Base-by-base conservation (phyloP, 1,284 basidiomycete species). In the Leccinum griseonigrum region DNA sequence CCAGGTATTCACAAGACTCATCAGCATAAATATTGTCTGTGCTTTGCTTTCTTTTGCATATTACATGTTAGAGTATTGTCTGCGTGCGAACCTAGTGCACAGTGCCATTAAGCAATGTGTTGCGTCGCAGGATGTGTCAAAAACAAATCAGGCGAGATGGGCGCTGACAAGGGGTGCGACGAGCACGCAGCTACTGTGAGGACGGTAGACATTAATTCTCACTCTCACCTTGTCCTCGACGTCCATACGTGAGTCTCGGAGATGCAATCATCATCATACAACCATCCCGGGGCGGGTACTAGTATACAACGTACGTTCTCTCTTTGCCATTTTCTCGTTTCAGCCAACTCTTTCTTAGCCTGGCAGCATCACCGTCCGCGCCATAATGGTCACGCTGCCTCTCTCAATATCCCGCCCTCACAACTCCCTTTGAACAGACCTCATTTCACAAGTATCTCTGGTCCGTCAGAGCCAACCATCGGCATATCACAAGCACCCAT, bases 31-130 rank as follows among this genome's bases (percentile, higher is more conserved):
- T 64, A 68, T 65, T 63, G 56, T 59, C 58, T 26, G 66, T 68
- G 64, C 61, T 62, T 65, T 64, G 69, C 73, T 76, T 67, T 67
- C 63, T 58, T 61, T 68, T 70, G 74, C 74, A 76, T 72, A 72
- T 66, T 81, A 80, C 82, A 81, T 71, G 76, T 69, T 81, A 80
- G 76, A 76, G 48, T 69, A 65, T 63, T 54, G 46, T 57, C 56
- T 65, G 65, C 64, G 58, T 60, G 29, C 46, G 36, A 58, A 48
- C 53, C 13, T 3, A 34, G 34, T 46, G 38, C 58, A 51, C 22
- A 22, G 22, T 61, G 69, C 59, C 69, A 64, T 60, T 57, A 8
- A 46, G 53, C 22, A 22, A 48, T 46, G 43, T 43, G 40, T 18
- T n/a, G 40, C 40, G n/a, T 22, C 22, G 22, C 22, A 22, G n/a